Base-by-base conservation (phyloP, 1,139 yeast species). In the Yamadazyma trypodendri region DNA sequence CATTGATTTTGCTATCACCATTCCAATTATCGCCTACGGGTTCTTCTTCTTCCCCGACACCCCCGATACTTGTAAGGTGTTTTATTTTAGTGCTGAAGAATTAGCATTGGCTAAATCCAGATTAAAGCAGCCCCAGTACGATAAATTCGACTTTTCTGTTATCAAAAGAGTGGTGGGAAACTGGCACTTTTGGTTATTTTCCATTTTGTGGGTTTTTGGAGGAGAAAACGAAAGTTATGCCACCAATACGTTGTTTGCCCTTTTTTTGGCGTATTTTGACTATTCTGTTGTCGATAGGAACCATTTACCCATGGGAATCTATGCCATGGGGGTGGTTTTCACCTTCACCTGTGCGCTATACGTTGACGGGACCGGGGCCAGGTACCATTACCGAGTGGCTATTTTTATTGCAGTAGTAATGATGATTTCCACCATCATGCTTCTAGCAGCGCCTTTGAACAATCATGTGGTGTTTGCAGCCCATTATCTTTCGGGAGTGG, bases 131-230 rank as follows among this genome's bases (percentile, higher is more conserved):
- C 66, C 68, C 31, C 38, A 61, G 50, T 45, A 55, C 28, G 62
- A 69, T n/a, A 49, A 50, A 15, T 58, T 75, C 29, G 73, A 74
- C 46, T 60, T 68, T 67, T 52, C 74, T 3, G 61, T 76, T 2
- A 31, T 74, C 31, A 60, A 63, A 37, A 65, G 83, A 48, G 77
- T 77, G 1, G 46, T 70, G 30, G 77, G 75, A 2, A 65, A 68
- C 38, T 79, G 83, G 83, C 79, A 75, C 48, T 77, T 79, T 79
- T 78, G 75, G 68, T 47, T 72, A 7, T 75, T 79, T 43, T 69
- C 78, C 4, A 49, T 73, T 10, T 65, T 77, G 9, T 79, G 82
- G 81, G 65, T 72, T 1, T 55, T 77, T 35, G 82, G 79, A n/a
- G 84, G 84, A 42, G 79, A 75, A 49, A 77, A 77, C 52, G 75